A percentile compares a stretch with the other conserved stretches of the same genome.
These are phyloP conservation scores for Acanthamoeba healyi DNA, from an alignment of 208 protist genomes.

Conservation along the genomic window DNA sequence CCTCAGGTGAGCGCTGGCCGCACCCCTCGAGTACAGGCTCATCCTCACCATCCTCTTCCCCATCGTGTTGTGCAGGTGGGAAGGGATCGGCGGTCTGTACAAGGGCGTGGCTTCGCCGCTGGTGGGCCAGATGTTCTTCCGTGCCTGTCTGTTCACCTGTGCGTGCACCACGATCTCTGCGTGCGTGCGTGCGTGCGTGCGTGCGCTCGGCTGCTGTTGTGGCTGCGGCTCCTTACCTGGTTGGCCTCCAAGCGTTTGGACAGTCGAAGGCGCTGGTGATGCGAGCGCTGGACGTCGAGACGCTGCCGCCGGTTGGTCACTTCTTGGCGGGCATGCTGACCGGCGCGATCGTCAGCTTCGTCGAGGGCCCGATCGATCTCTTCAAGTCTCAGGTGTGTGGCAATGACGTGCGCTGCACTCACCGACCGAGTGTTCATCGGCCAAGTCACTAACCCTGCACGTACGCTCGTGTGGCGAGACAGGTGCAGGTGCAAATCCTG, in stretches of 20 bases:
- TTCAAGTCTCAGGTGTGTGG: conserved; percentile 56
- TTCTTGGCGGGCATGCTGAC: conserved; percentile 69
- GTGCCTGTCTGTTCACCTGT: conserved; percentile 42
- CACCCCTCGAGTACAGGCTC: too few relatives aligned
- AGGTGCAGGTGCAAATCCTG: conserved; percentile 78
- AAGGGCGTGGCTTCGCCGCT: conserved; percentile 77
- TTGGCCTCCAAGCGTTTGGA: neutral
- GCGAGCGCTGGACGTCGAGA: neutral
- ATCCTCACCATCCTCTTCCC: neutral
- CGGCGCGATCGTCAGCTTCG: conserved; percentile 46
- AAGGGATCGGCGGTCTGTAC: conserved; percentile 76
- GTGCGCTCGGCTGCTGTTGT: too few relatives aligned
- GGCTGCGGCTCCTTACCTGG: too few relatives aligned
- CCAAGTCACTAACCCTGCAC: too few relatives aligned
- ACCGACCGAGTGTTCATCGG: too few relatives aligned
- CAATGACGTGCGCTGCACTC: neutral
- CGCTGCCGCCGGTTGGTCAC: neutral
- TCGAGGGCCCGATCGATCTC: conserved; percentile 73
- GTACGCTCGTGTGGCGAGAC: too few relatives aligned
- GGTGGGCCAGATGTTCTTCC: conserved; percentile 78
- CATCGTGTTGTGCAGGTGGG: conserved; percentile 41
- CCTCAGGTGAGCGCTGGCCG: too few relatives aligned
- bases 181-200: too few relatives aligned
- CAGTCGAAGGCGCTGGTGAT: neutral
- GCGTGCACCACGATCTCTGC: neutral